These are phyloP conservation scores for Fennellomyces sp. DNA, from an alignment of 371 early-diverging fungal species.

Conservation along the genomic window DNA sequence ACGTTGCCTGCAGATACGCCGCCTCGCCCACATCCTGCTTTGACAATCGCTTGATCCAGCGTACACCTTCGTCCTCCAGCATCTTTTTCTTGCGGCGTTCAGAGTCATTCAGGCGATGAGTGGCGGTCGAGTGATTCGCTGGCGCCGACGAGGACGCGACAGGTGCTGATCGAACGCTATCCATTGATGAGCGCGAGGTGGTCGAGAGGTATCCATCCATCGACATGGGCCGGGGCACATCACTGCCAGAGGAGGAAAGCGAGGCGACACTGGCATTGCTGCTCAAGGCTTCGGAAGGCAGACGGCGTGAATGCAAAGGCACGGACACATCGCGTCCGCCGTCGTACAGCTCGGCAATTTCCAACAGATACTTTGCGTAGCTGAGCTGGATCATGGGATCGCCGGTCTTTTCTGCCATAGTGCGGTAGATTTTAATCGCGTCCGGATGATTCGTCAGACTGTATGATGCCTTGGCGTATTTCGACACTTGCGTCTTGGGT, in stretches of 20 bases:
- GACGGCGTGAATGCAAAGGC: no score
- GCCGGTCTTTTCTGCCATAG: conserved; percentile 71
- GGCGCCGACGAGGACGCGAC: not conserved
- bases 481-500: conserved; percentile 15
- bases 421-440: conserved; percentile 68
- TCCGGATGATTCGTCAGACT: conserved; percentile 62
- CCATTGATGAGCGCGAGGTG: not conserved
- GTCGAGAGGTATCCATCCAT: conserved; percentile 1
- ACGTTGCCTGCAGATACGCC: conserved; percentile 66
- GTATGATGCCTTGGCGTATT: conserved; percentile 49
- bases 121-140: no score
- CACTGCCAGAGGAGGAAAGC: not conserved
- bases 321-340: conserved; percentile 1
- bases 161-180: conserved; percentile 1
- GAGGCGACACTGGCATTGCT: not conserved
- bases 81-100: conserved; percentile 21
- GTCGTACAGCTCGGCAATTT: conserved; percentile 46
- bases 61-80: conserved; percentile 62
- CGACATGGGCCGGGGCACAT: not conserved
- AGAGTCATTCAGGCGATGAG: not conserved
- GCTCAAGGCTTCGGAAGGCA: not conserved
- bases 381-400: conserved; percentile 83
- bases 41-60: conserved; percentile 74
- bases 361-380: conserved; percentile 82
- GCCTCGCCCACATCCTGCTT: conserved; percentile 74